These are phyloP conservation scores for Canariomyces notabilis DNA, from an alignment of 2,329 filamentous ascomycete species.

Conservation along the genomic window DNA sequence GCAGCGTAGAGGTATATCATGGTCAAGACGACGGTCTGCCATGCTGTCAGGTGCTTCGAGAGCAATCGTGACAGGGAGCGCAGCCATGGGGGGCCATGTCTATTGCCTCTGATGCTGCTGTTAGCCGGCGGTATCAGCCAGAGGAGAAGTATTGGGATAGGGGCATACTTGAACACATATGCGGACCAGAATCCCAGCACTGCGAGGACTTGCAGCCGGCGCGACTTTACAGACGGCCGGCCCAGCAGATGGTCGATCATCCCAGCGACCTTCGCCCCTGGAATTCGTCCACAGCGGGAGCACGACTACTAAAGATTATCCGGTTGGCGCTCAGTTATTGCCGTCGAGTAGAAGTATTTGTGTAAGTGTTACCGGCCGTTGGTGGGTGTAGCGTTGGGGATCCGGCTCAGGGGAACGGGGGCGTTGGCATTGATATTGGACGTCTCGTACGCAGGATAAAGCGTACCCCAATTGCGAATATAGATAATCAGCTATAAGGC, in stretches of 20 bases:
- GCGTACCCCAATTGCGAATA: too few species aligned
- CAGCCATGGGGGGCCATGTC: conserved; percentile 78
- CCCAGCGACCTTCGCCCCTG: conserved; percentile 10
- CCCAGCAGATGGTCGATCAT: conserved; percentile 88
- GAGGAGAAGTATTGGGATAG: neutral
- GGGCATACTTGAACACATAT: conserved; percentile 67
- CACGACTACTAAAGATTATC: neutral
- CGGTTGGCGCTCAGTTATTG: neutral
- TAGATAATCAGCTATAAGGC: too few species aligned
- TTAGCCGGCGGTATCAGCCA: neutral
- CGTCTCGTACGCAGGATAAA: too few species aligned
- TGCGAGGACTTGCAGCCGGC: conserved; percentile 85
- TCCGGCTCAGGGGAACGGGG: neutral
- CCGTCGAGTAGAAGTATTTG: neutral
- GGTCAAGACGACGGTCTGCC: conserved; percentile 84
- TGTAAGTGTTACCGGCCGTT: neutral
- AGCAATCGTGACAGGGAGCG: conserved; percentile 67
- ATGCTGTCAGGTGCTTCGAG: conserved; percentile 69
- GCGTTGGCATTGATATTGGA: neutral
- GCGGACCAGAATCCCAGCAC: conserved; percentile 88
- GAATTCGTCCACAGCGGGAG: neutral
- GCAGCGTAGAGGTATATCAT: conserved; percentile 87
- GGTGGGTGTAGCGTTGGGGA: neutral
- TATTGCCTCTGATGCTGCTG: conserved; percentile 59
- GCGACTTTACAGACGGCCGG: conserved; percentile 82